Conservation (phyloP, 2,329 filamentous ascomycete genomes). For the Fusarium sp. region DNA sequence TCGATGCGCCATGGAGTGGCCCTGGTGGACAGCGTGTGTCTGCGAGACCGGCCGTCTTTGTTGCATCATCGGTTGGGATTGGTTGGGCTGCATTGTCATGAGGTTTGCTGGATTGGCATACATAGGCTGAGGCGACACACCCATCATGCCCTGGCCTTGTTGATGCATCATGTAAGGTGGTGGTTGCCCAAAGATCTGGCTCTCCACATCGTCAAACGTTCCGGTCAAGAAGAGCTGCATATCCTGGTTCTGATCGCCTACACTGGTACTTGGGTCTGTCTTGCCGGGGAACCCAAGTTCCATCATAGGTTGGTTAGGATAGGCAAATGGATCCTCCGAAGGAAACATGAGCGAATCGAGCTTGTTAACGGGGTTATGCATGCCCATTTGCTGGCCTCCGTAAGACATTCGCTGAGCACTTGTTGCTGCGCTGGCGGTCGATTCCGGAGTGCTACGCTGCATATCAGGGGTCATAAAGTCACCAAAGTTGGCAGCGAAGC, state of each 20-base stretch:
- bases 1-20: constrained; percentile 41
- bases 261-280: constrained; percentile 50
- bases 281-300: constrained; percentile 60
- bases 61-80: constrained; percentile 41
- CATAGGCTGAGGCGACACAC: constrained; percentile 56
- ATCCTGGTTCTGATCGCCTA: constrained; percentile 51
- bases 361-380: constrained; percentile 69
- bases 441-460: constrained; percentile 57
- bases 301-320: constrained; percentile 81
- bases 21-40: constrained; percentile 43
- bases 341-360: constrained; percentile 85
- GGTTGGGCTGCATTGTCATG: constrained; percentile 55
- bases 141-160: constrained; percentile 57
- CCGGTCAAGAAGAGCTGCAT: constrained; percentile 64
- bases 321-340: constrained; percentile 80
- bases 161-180: constrained; percentile 74
- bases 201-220: constrained; percentile 75
- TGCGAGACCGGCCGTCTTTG: constrained; percentile 41
- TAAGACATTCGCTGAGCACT: constrained; percentile 54
- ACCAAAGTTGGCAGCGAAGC: constrained; percentile 55
- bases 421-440: constrained; percentile 54
- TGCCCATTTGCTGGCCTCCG: constrained; percentile 49
- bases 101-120: constrained; percentile 57
- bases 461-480: constrained; percentile 62
- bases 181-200: constrained; percentile 76